These are phyloP conservation scores for Penicillium sp. DNA, from an alignment of 2,329 filamentous ascomycete genomes.

Conservation along the genomic window DNA sequence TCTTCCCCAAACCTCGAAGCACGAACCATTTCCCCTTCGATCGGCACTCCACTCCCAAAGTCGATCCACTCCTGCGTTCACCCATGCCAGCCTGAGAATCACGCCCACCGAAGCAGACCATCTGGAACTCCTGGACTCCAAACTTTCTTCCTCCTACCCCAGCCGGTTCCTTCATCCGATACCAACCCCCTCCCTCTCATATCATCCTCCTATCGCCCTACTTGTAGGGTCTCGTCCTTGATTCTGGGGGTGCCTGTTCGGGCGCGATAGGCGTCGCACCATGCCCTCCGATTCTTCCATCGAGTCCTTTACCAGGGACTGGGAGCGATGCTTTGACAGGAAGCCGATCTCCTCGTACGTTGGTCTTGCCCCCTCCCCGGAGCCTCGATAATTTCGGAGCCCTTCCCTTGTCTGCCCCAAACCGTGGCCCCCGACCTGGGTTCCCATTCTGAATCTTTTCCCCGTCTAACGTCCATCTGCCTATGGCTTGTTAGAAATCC, in stretches of 20 bases:
- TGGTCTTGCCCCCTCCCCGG: neutral
- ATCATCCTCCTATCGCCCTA: neutral
- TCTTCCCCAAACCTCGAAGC: neutral
- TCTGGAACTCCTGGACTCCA: neutral
- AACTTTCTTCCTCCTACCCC: slow-evolving; percentile 2
- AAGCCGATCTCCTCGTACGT: slow-evolving; percentile 36
- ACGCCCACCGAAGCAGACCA: neutral
- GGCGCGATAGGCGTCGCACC: slow-evolving; percentile 24
- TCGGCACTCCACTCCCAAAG: slow-evolving; percentile 21
- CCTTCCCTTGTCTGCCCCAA: neutral
- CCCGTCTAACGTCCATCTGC: slow-evolving; percentile 7
- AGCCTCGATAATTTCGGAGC: neutral
- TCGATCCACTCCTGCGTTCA: slow-evolving; percentile 24
- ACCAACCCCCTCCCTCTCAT: slow-evolving; percentile 2
- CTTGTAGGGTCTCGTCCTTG: neutral
- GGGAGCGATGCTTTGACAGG: slow-evolving; percentile 37
- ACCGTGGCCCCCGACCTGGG: neutral
- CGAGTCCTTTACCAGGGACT: slow-evolving; percentile 15
- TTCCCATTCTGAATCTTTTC: neutral
- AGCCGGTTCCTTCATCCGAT: neutral
- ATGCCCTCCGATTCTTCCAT: slow-evolving; percentile 24
- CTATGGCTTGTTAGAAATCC: slow-evolving; percentile 27
- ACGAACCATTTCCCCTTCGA: slow-evolving; percentile 9
- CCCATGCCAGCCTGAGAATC: slow-evolving; percentile 22
- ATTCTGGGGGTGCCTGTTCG: slow-evolving; percentile 14